Conservation (phyloP, 2,329 filamentous ascomycete genomes). For the Ophiocordyceps camponoti-rufipedis region DNA sequence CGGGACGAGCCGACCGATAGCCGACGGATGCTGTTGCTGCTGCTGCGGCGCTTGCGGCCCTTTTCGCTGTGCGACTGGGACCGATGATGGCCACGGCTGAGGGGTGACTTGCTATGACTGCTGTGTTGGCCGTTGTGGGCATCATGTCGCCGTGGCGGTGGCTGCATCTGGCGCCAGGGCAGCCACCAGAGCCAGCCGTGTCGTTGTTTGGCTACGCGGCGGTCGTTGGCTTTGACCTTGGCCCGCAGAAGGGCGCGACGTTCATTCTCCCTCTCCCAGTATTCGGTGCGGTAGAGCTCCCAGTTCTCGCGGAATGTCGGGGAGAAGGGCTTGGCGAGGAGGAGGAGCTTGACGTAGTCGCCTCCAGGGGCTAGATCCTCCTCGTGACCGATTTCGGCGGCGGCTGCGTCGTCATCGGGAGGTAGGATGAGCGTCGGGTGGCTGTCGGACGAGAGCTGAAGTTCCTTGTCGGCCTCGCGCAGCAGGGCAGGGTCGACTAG, state of each 20-base stretch:
- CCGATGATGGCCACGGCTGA: background rate
- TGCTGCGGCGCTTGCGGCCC: constrained; percentile 30
- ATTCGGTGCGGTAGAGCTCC: constrained; percentile 86
- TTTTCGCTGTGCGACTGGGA: constrained; percentile 18
- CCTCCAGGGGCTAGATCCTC: constrained; percentile 83
- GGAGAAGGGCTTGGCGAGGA: constrained; percentile 88
- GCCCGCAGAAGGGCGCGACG: constrained; percentile 54
- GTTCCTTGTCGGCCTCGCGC: constrained; percentile 40
- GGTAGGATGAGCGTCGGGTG: constrained; percentile 24
- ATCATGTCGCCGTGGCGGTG: constrained; percentile 9
- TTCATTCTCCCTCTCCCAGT: constrained; percentile 95
- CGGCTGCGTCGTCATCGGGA: constrained; percentile 40
- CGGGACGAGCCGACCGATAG: constrained; percentile 32
- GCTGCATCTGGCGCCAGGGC: constrained; percentile 36
- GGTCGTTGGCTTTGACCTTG: constrained; percentile 51
- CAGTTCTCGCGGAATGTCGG: constrained; percentile 91
- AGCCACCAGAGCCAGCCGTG: constrained; percentile 77
- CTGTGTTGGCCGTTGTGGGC: constrained; percentile 11
- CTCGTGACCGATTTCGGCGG: constrained; percentile 43
- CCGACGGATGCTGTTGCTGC: constrained; percentile 25
- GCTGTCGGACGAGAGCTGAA: constrained; percentile 25
- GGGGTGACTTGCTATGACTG: background rate
- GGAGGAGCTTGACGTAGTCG: constrained; percentile 75
- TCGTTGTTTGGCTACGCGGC: constrained; percentile 46
- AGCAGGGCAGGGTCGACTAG: constrained; percentile 50